Evolutionary conservation across 1,284 basidiomycete species (phyloP), one percentile per base, ranked within the genome.

Genomic region (Irpex rosettiformis): DNA sequence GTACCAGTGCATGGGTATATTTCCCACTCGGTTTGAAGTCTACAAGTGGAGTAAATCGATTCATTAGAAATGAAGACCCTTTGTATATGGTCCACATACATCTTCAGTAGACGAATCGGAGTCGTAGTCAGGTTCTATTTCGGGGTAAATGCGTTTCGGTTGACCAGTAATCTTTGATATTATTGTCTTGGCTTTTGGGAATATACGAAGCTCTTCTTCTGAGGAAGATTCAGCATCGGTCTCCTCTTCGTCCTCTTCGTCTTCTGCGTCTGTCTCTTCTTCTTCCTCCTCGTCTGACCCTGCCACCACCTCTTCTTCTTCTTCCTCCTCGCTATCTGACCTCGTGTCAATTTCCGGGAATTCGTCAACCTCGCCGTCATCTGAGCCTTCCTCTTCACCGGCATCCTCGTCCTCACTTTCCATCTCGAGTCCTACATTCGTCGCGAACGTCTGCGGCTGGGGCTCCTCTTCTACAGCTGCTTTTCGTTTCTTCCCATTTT

Each of bases 1-100:
- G 75, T 99, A 99, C 94, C 96, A 99, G 71, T 98, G 94, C 79
- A 94, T 89, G 49, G 97, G 97, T 58, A 99, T 82, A 75, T 97
- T 86, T 60, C 97, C 97, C 66, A 98, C 88, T 59, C 96, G 91
- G 73, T 98, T 99, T 33, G 93, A 91, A 62, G 88, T 84, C 94
- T 97, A 61, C 47, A 47, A 33, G 37, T 21, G 6, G 45, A 11
- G 33, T 54, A 10, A 56, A 43, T 22, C 53, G 52, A 64, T 47
- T 57, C 24, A 54, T 25, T 28, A 57, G n/a, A 42, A 54, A 45
- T 3, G 21, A 48, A 37, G 33, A 16, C 3, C 33, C 54, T 57
- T 30, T 49, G 62, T 58, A 58, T 59, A 55, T 37, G 48, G 53
- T 30, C 60, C 43, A 78, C 91, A 71, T 72, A 95, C 94, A 66